Base-by-base conservation (phyloP, 2,329 filamentous ascomycete genomes). In the Nothophoma quercina region DNA sequence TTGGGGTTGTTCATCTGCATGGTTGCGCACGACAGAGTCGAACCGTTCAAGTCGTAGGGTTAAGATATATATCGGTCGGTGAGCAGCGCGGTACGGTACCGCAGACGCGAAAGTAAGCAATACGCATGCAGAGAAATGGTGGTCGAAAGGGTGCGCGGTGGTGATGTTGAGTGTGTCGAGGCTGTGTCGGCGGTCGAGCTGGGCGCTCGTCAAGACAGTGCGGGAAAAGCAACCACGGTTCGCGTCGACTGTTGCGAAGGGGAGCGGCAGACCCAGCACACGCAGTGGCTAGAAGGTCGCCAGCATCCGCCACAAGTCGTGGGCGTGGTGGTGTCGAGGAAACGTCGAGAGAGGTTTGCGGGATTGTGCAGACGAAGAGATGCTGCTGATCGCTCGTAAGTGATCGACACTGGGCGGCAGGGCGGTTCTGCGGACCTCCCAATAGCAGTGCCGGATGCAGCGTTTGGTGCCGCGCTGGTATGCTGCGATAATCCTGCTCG, bases 1-100 rank as follows among this genome's bases (percentile, higher is more conserved):
- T 67, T 69, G 34, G 67, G 64, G 63, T 71, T 71, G 59, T 71
- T 72, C 69, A 71, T 72, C 50, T 54, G 62, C 63, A 50, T 49
- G 19, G 43, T 33, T 25, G 51, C 32, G 41, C 45, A 26, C 28
- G 36, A 43, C n/a, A 45, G 44, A 41, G 49, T 51, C 30, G 54
- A 44, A 43, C 50, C 56, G 62, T 56, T 58, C 60, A 59, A 23
- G 22, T 35, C 32, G 44, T 10, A 18, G 13, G 28, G 13, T 39
- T 41, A 32, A 39, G 36, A 23, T 10, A 22, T 28, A 9, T 8
- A 16, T 28, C 29, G 18, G 5, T 13, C 2, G 44, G 25, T 30
- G 28, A 15, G 21, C 15, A 41, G 45, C 16, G 43, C 43, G 38
- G 50, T 47, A 43, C 50, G 39, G 15, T 15, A 18, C 43, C 50